Evolutionary conservation across 441 rosid species (phyloP).

Genomic region (Populus hybrid): DNA sequence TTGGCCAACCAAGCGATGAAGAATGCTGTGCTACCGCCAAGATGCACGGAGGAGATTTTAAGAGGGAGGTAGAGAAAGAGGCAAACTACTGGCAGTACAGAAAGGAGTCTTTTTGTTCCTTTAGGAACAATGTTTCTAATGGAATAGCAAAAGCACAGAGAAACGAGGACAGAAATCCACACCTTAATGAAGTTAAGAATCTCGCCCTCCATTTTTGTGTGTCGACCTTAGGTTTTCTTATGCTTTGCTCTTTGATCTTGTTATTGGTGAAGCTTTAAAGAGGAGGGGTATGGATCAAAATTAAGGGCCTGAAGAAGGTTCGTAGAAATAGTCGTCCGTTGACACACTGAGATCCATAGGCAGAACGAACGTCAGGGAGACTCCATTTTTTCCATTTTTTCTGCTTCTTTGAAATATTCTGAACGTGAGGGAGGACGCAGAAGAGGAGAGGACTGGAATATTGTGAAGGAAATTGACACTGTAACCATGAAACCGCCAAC

Average conservation of each 20-base stretch:
- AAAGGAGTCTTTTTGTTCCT: constrained; percentile 44
- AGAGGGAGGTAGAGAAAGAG: constrained; percentile 55
- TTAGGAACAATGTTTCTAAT: constrained; percentile 32
- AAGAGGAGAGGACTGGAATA: too few species aligned
- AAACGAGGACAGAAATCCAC: constrained; percentile 37
- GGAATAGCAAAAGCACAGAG: constrained; percentile 46
- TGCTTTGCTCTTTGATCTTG: not conserved
- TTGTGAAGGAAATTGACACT: too few species aligned
- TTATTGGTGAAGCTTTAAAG: not conserved
- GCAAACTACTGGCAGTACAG: constrained; percentile 41
- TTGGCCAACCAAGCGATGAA: constrained; percentile 64
- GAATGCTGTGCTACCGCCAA: constrained; percentile 38
- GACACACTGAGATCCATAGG: not conserved
- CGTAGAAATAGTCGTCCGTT: not conserved
- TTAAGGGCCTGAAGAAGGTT: not conserved
- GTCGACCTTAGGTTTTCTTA: not conserved
- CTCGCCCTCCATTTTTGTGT: constrained; percentile 27
- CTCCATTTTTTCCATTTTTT: not conserved
- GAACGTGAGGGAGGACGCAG: too few species aligned
- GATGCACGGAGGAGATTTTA: constrained; percentile 34
- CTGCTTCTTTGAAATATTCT: not conserved
- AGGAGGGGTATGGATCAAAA: not conserved
- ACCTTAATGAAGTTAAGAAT: constrained; percentile 41
- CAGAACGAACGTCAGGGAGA: not conserved
- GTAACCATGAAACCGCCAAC: too few species aligned